A percentile compares a stretch with the other conserved stretches of the same genome.
Conservation (phyloP, 2,329 filamentous ascomycete species). For the Waltergamsia citrina region DNA sequence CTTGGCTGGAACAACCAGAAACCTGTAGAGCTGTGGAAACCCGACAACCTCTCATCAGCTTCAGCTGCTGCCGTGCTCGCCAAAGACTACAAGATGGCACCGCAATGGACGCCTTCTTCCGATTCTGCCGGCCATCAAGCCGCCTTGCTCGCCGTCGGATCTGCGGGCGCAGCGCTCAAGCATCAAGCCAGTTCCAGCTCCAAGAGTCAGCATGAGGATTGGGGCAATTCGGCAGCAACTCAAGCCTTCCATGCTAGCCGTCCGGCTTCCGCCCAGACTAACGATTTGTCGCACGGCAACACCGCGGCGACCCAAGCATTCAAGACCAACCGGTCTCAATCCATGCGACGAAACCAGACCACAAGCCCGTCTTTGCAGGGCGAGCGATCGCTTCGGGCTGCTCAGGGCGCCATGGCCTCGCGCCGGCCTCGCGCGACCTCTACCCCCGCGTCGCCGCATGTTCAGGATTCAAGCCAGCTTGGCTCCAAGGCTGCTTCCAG, state of each 20-base stretch:
- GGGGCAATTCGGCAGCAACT: conserved; percentile 61
- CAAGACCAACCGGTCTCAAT: conserved; percentile 19
- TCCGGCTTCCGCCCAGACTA: conserved; percentile 8
- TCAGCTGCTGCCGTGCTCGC: conserved; percentile 32
- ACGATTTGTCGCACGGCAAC: conserved; percentile 12
- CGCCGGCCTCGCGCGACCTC: conserved; percentile 56
- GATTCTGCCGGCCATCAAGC: conserved; percentile 64
- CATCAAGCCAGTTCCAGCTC: conserved; percentile 8
- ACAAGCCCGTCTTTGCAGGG: conserved; percentile 21
- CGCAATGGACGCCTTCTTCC: conserved; percentile 52
- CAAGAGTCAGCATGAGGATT: conserved; percentile 20
- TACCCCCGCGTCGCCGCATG: conserved; percentile 33
- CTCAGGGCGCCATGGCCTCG: conserved; percentile 63
- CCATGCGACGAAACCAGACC: conserved; percentile 12
- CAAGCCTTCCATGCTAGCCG: conserved; percentile 47
- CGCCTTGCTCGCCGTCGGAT: conserved; percentile 52
- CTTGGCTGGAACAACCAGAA: conserved; percentile 65
- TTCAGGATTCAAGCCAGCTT: conserved; percentile 15
- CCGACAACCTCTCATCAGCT: conserved; percentile 44
- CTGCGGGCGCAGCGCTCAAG: conserved; percentile 21
- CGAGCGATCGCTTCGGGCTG: conserved; percentile 62
- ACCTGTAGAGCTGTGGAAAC: conserved; percentile 56
- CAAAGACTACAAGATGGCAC: conserved; percentile 30
- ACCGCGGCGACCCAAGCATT: conserved; percentile 27
- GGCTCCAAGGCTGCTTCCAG: conserved; percentile 52